A percentile compares a stretch with the other conserved stretches of the same genome.
phyloP scores from a whole-genome alignment of 2,329 filamentous ascomycete species.

The Penicillium crustosum region DNA sequence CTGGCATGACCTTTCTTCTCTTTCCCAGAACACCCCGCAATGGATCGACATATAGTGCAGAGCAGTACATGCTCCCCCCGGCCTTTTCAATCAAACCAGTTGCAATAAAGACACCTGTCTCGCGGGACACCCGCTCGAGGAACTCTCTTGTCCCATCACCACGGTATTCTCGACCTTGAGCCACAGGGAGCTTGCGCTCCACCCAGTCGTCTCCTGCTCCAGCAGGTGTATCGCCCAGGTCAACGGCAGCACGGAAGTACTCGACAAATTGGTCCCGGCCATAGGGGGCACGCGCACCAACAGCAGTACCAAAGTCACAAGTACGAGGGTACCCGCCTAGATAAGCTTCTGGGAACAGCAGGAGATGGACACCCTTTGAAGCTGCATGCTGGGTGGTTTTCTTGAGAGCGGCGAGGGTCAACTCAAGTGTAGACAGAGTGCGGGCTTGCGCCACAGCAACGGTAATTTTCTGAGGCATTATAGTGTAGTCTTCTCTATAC shows the following conservation, averaged over 20 bases:
- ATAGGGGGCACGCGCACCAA: conserved; percentile 66
- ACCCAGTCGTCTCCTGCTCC: conserved; percentile 75
- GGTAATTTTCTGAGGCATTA: conserved; percentile 32
- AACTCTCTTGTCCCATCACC: conserved; percentile 78
- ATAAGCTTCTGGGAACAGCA: conserved; percentile 90
- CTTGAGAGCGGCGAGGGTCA: conserved; percentile 68
- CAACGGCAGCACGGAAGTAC: conserved; percentile 77
- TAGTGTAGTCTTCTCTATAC: background rate
- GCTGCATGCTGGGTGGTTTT: conserved; percentile 65
- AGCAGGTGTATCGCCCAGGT: conserved; percentile 74
- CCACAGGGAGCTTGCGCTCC: conserved; percentile 57
- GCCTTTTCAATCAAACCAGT: conserved; percentile 76
- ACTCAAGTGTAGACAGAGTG: conserved; percentile 42
- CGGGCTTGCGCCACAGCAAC: conserved; percentile 50
- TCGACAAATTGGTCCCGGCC: conserved; percentile 79
- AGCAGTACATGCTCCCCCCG: conserved; percentile 81
- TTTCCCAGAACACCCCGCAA: conserved; percentile 73
- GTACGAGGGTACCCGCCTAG: conserved; percentile 88
- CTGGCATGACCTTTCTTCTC: conserved; percentile 87
- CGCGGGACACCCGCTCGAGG: conserved; percentile 71
- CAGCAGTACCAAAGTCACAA: conserved; percentile 69
- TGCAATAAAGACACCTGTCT: conserved; percentile 79
- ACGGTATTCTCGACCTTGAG: conserved; percentile 52
- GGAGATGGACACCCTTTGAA: conserved; percentile 60
- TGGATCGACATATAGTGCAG: conserved; percentile 79